Percentiles rank a stretch among this genome's conserved stretches.
These are phyloP conservation scores for Colletotrichum agaves DNA, from an alignment of 2,329 filamentous ascomycete genomes.

Conservation along the genomic window DNA sequence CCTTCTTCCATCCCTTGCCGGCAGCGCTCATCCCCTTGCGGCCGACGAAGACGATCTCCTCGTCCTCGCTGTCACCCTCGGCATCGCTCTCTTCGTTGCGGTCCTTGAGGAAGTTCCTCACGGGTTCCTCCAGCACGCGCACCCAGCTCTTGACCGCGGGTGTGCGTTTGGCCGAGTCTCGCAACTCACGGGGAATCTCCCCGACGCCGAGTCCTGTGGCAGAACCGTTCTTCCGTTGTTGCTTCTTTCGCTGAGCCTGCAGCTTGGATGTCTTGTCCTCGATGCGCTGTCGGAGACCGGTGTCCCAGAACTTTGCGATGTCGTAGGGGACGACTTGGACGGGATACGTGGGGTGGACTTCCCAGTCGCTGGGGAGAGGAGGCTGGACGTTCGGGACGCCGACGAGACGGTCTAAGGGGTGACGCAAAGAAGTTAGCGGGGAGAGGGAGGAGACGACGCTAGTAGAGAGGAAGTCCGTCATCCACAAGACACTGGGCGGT, in stretches of 20 bases:
- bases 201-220: conserved; percentile 59
- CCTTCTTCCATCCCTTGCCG: conserved; percentile 57
- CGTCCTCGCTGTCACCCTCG: conserved; percentile 65
- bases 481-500: background rate
- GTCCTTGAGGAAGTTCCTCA: conserved; percentile 78
- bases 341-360: conserved; percentile 82
- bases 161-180: conserved; percentile 81
- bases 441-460: background rate
- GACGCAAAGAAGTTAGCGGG: background rate
- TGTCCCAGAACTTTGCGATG: conserved; percentile 86
- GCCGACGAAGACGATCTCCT: conserved; percentile 93
- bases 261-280: conserved; percentile 56
- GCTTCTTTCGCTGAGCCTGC: conserved; percentile 57
- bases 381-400: conserved; percentile 88
- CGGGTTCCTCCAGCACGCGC: conserved; percentile 85
- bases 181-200: conserved; percentile 81
- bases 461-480: background rate
- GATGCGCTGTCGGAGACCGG: conserved; percentile 58
- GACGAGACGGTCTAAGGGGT: conserved; percentile 77
- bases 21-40: conserved; percentile 69
- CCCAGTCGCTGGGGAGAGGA: conserved; percentile 84
- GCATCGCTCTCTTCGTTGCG: conserved; percentile 52
- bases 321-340: conserved; percentile 87
- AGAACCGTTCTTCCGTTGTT: conserved; percentile 54
- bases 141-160: conserved; percentile 84